A percentile compares a stretch with the other conserved stretches of the same genome.
phyloP scores from a whole-genome alignment of 1,284 basidiomycete genomes.

The Moesziomyces parantarcticus region DNA sequence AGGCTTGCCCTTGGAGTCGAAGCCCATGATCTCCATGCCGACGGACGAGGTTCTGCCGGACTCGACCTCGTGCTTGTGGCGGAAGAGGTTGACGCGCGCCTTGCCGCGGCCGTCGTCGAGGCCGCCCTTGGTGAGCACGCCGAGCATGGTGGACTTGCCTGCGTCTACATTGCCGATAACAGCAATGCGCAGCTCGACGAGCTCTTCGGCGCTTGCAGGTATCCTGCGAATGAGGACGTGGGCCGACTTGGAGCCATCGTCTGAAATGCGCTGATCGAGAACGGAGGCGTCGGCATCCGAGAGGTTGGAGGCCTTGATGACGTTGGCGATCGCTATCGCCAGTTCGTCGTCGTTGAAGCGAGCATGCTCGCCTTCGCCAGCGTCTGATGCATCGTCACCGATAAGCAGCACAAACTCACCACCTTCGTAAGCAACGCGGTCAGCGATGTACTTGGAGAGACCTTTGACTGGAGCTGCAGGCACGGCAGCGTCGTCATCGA shows the following conservation, averaged over 20 bases:
- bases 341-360: slow-evolving; percentile 44
- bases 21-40: slow-evolving; percentile 84
- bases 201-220: slow-evolving; percentile 65
- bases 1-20: slow-evolving; percentile 52
- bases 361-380: slow-evolving; percentile 4
- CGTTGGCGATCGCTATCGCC: slow-evolving; percentile 38
- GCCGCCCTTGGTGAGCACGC: slow-evolving; percentile 78
- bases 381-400: slow-evolving; percentile 15
- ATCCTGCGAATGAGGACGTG: slow-evolving; percentile 53
- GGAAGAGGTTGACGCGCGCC: slow-evolving; percentile 89
- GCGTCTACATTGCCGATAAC: slow-evolving; percentile 88
- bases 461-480: slow-evolving; percentile 14
- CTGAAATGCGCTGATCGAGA: slow-evolving; percentile 32
- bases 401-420: slow-evolving; percentile 53
- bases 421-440: slow-evolving; percentile 43
- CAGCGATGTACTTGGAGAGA: slow-evolving; percentile 45
- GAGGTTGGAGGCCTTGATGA: slow-evolving; percentile 39
- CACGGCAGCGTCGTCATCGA: not conserved
- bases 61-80: slow-evolving; percentile 98
- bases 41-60: slow-evolving; percentile 93
- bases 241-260: slow-evolving; percentile 28
- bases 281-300: slow-evolving; percentile 47
- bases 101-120: slow-evolving; percentile 94
- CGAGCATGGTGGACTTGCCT: slow-evolving; percentile 92
- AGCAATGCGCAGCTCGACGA: slow-evolving; percentile 86